Base-by-base conservation (phyloP, 202 grass and related monocot genomes). In the Eragrostis tef region DNA sequence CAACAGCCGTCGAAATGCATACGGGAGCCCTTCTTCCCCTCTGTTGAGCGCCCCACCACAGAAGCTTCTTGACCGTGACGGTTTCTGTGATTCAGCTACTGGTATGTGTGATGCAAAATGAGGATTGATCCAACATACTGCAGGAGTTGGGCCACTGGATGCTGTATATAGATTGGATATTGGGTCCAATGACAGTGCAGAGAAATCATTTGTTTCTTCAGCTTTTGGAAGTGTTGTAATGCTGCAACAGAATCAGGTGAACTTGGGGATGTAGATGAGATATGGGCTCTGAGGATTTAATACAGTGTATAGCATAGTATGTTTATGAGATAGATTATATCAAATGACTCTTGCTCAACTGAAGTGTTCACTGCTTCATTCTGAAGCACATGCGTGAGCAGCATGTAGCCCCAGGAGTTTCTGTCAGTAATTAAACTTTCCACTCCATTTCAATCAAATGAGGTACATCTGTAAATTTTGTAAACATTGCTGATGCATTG, bases 11-110 rank as follows among this genome's bases (percentile, higher is more conserved):
- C 74, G 91, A 79, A 92, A 83, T 81, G 93, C 96, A 44, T 96
- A 99, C 43, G 96, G 93, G 41, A 93, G 96, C 68, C 96, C 96
- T 89, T 99, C 93, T 48, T 99, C 96, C 11, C 96, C 93, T 64
- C 87, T 99, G 19, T 87, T 96, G 79, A 95, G 92, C 67, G 88
- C 93, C 4, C 83, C 90, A 58, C 93, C 93, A 73, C 87, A 84
- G 59, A 99, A 90, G 77, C 82, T 99, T 78, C 85, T 99, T 42
- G 93, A 99, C 64, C 96, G 96, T 7, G 89, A 99, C 77, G 96
- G 96, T 64, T 96, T 92, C 71, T 99, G 96, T 45, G 96, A 96
- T 64, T 64, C 86, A 39, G 78, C 74, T 25, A 87, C 90, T 16
- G 93, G 93, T 57, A 66, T 99, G 44, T 96, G 93, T 45, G 93